phyloP scores from a whole-genome alignment of 768 basidiomycete species.

The Phylloporus sp. region DNA sequence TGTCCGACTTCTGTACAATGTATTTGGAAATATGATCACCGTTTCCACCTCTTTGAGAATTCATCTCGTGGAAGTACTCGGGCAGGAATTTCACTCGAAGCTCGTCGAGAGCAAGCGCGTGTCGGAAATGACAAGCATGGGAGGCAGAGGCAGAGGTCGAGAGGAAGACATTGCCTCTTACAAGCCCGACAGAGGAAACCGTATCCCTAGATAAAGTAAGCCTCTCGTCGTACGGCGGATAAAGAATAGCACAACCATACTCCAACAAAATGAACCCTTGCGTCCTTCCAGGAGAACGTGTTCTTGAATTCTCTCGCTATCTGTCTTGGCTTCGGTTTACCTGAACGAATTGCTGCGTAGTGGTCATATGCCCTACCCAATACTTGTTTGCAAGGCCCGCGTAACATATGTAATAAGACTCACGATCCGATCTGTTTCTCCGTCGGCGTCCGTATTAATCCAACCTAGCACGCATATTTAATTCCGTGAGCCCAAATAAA shows the following conservation, averaged over 20 bases:
- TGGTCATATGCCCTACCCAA: constrained; percentile 14
- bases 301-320: constrained; percentile 38
- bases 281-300: constrained; percentile 40
- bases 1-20: neutral
- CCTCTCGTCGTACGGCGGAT: neutral
- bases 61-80: constrained; percentile 31
- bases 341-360: constrained; percentile 9
- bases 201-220: constrained; percentile 48
- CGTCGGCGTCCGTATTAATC: constrained; percentile 28
- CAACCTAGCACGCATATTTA: constrained; percentile 22
- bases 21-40: constrained; percentile 8
- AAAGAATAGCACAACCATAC: constrained; percentile 36
- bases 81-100: constrained; percentile 56
- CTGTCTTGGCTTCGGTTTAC: constrained; percentile 12
- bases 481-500: neutral
- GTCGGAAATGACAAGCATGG: constrained; percentile 58
- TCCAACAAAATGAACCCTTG: constrained; percentile 50
- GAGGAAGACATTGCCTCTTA: constrained; percentile 41
- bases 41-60: constrained; percentile 7
- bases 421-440: constrained; percentile 30
- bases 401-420: neutral
- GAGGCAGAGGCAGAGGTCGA: constrained; percentile 58
- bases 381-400: neutral
- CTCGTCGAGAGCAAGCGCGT: constrained; percentile 62
- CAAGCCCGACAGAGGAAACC: constrained; percentile 58